phyloP scores from a whole-genome alignment of 2,329 filamentous ascomycete species.

The Elsinoe arachidis region DNA sequence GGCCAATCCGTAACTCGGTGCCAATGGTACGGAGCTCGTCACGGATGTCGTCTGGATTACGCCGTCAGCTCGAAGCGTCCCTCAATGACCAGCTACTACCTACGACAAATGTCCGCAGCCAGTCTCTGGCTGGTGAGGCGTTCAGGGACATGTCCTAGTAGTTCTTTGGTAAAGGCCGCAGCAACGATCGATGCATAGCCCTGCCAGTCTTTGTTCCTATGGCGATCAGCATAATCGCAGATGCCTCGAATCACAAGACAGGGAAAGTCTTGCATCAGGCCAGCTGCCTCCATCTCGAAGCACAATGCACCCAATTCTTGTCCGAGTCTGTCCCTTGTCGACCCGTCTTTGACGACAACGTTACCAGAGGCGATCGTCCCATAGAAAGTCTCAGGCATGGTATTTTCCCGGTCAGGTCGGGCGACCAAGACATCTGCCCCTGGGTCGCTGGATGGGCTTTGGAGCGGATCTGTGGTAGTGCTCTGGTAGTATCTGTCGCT shows the following conservation, averaged over 20 bases:
- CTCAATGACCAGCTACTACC: background rate
- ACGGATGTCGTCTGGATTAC: background rate
- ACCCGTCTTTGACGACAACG: constrained; percentile 15
- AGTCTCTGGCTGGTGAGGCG: background rate
- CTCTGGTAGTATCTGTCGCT: background rate
- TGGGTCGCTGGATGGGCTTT: background rate
- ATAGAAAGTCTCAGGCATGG: constrained; percentile 27
- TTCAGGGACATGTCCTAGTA: constrained; percentile 3
- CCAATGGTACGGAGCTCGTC: background rate
- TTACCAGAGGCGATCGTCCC: constrained; percentile 35
- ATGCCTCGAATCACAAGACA: constrained; percentile 23
- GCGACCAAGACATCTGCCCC: background rate
- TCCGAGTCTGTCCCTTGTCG: constrained; percentile 12
- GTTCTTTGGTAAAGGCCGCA: constrained; percentile 20
- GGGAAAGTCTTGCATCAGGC: constrained; percentile 14
- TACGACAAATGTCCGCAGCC: background rate
- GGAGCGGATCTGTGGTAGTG: background rate
- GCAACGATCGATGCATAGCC: constrained; percentile 19
- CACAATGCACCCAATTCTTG: constrained; percentile 15
- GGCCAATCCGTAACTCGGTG: too few species aligned
- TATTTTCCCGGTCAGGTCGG: background rate
- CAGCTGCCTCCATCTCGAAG: constrained; percentile 18
- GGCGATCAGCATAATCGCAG: constrained; percentile 22
- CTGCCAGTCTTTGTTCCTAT: constrained; percentile 23
- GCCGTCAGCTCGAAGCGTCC: background rate